Conservation (phyloP, 2,329 filamentous ascomycete genomes). For the Diaporthe velutina region DNA sequence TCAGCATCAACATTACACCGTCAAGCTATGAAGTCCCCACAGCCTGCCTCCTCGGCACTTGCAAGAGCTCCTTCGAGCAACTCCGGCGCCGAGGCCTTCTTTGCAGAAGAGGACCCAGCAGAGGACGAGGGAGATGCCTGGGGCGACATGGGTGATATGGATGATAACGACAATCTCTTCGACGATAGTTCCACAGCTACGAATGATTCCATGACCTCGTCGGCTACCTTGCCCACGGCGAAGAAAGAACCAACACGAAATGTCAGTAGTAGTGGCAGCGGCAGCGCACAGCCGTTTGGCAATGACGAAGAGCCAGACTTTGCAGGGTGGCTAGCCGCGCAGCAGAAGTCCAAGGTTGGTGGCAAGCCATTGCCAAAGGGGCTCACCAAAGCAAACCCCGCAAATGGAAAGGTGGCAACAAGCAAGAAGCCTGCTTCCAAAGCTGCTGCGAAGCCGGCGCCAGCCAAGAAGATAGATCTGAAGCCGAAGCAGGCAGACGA, state of each 20-base stretch:
- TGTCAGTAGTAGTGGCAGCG: slow-evolving; percentile 44
- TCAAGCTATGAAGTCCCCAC: slow-evolving; percentile 69
- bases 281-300: slow-evolving; percentile 71
- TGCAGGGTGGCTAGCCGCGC: slow-evolving; percentile 92
- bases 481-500: slow-evolving; percentile 72
- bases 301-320: slow-evolving; percentile 95
- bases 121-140: slow-evolving; percentile 80
- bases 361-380: slow-evolving; percentile 85
- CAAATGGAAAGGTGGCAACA: slow-evolving; percentile 48
- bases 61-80: slow-evolving; percentile 63
- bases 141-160: slow-evolving; percentile 71
- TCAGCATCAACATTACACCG: slow-evolving; percentile 71
- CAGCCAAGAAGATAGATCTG: slow-evolving; percentile 77
- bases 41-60: slow-evolving; percentile 53
- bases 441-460: slow-evolving; percentile 57
- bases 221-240: slow-evolving; percentile 35
- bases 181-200: slow-evolving; percentile 53
- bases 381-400: slow-evolving; percentile 70
- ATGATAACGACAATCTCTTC: slow-evolving; percentile 55
- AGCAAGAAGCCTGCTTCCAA: slow-evolving; percentile 60
- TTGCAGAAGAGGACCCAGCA: slow-evolving; percentile 68
- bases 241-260: slow-evolving; percentile 44
- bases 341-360: slow-evolving; percentile 79
- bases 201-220: slow-evolving; percentile 40
- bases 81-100: slow-evolving; percentile 62